Base-by-base conservation (phyloP, 495 filamentous ascomycete species). In the Pseudoneurospora amorphoporcata region DNA sequence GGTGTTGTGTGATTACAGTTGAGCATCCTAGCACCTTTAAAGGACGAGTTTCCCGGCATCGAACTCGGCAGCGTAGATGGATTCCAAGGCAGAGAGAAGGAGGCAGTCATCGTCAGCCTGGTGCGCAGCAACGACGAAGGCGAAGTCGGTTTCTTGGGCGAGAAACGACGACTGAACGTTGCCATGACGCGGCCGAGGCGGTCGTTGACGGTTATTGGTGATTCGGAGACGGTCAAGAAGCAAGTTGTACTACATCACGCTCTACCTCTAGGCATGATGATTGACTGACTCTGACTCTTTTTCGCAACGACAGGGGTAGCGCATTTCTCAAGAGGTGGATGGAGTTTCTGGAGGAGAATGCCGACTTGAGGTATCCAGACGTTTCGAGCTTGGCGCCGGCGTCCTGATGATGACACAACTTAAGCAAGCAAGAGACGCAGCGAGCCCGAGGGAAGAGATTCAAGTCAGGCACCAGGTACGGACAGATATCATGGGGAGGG, bases 1-100 rank as follows among this genome's bases (percentile, higher is more conserved):
- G 12, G 9, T 53, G 45, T 4, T 53, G 45, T 53, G 45, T 53
- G 19, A 53, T 61, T 43, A n/a, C 70, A 91, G 88, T 85, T 97
- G 8, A 89, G 91, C 2, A 82, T 97, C 0, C 83, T 99, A 69
- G 87, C 93, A 3, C 86, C 89, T 47, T 85, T 99, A 19, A 93
- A 94, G 72, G 92, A 94, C 70, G 83, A 84, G 58, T 97, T 92
- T 74, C 91, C 90, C 0, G 94, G 90, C 4, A 88, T 99, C 16
- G 95, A 99, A 79, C 82, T 98, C 19, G 95, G 95, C 37, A 97
- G 92, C 75, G 93, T 99, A 3, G 95, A 99, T 82, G 94, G 94
- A 8, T 99, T 99, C 79, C 95, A 99, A 79, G 95, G 95, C 43
- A 87, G 95, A 14, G 95, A 99, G 82, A 99, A 99, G 81, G 95